Evolutionary conservation across 352 stramenopile species (phyloP).

Genomic region (Phytophthora fragariaefolia): DNA sequence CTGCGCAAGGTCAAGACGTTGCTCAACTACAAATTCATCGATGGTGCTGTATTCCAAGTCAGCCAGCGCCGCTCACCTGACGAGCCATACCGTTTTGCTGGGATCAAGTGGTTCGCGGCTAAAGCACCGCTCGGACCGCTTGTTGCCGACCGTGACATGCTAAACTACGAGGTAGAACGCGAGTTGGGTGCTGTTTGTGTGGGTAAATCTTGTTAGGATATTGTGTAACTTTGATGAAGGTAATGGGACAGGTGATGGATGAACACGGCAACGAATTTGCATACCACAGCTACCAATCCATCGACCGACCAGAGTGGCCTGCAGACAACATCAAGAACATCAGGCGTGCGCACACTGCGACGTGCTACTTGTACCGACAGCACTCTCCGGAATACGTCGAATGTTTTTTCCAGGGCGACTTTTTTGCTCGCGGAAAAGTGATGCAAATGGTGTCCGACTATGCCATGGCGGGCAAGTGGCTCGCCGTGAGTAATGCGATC

Average conservation of each 20-base stretch:
- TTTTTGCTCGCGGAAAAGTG: slow-evolving; percentile 37
- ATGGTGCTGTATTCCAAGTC: slow-evolving; percentile 41
- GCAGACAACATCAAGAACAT: slow-evolving; percentile 44
- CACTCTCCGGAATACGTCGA: slow-evolving; percentile 34
- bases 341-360: slow-evolving; percentile 39
- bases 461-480: slow-evolving; percentile 47
- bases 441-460: slow-evolving; percentile 43
- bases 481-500: slow-evolving; percentile 37
- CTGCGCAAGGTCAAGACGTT: slow-evolving; percentile 39
- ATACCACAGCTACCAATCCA: slow-evolving; percentile 47
- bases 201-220: not conserved
- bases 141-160: slow-evolving; percentile 40
- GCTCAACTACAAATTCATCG: slow-evolving; percentile 47
- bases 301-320: slow-evolving; percentile 49
- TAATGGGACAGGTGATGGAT: slow-evolving; percentile 44
- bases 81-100: slow-evolving; percentile 37
- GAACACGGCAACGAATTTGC: slow-evolving; percentile 43
- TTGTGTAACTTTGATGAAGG: slow-evolving; percentile 1
- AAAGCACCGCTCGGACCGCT: slow-evolving; percentile 34
- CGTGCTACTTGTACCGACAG: slow-evolving; percentile 41
- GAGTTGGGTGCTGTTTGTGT: not conserved
- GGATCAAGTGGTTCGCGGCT: slow-evolving; percentile 51
- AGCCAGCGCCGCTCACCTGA: slow-evolving; percentile 35
- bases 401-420: slow-evolving; percentile 45
- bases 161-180: slow-evolving; percentile 40